phyloP scores from a whole-genome alignment of 768 basidiomycete genomes.

The Leccinum disarticulatum region DNA sequence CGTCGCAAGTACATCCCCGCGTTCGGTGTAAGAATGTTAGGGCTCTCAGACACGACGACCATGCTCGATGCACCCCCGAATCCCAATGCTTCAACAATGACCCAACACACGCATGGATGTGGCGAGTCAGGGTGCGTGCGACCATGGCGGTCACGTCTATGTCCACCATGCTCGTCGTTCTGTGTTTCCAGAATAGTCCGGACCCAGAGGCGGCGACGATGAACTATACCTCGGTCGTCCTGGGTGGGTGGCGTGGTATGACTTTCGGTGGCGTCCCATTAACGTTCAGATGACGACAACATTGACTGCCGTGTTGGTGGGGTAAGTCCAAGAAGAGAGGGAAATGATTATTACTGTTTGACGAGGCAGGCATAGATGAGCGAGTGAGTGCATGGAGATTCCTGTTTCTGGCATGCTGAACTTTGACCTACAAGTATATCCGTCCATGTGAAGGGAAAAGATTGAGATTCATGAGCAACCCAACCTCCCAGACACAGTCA shows the following conservation, averaged over 20 bases:
- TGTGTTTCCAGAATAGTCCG: neutral
- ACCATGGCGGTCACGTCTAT: neutral
- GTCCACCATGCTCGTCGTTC: neutral
- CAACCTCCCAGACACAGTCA: too few relatives aligned
- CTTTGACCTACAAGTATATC: neutral
- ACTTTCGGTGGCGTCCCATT: neutral
- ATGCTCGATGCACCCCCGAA: constrained; percentile 14
- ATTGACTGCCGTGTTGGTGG: neutral
- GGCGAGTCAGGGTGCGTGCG: too few relatives aligned
- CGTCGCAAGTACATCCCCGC: neutral
- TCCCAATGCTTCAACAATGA: constrained; percentile 20
- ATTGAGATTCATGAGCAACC: neutral
- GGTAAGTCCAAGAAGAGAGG: neutral
- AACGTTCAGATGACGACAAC: neutral
- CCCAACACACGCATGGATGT: too few relatives aligned
- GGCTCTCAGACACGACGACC: neutral
- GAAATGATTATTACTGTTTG: too few relatives aligned
- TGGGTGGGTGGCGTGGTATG: neutral
- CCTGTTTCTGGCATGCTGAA: neutral
- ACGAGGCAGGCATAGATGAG: neutral
- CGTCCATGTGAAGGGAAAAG: too few relatives aligned
- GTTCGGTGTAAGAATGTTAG: neutral
- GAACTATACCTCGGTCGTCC: neutral
- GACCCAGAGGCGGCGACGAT: neutral
- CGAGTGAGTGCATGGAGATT: neutral